A percentile compares a stretch with the other conserved stretches of the same genome.
Conservation (phyloP, 176 grass and related monocot genomes). For the Miscanthus lutarioriparius region DNA sequence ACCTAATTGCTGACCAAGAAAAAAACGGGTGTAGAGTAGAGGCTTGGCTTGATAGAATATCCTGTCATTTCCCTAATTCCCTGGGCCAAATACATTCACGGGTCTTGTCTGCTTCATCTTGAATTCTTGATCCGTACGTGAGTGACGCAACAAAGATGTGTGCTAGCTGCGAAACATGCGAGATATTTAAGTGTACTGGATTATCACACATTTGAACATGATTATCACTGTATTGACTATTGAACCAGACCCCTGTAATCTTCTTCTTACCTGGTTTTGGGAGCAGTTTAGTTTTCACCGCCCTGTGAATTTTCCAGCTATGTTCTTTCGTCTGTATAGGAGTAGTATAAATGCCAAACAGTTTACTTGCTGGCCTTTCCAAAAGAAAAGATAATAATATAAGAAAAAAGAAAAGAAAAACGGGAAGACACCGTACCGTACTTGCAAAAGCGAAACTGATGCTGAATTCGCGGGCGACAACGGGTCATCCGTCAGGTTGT, state of each 20-base stretch:
- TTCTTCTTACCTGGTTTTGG: background rate
- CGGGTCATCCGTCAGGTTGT: background rate
- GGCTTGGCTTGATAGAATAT: background rate
- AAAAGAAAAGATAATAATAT: background rate
- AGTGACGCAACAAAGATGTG: background rate
- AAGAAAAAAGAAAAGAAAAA: background rate
- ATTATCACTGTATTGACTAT: background rate
- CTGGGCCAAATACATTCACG: constrained; percentile 22
- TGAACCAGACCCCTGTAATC: background rate
- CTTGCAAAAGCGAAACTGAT: background rate
- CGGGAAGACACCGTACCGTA: background rate
- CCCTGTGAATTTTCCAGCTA: background rate
- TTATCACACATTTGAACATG: background rate
- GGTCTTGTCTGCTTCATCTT: constrained; percentile 1
- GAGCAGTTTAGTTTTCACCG: background rate
- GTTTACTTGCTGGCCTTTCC: background rate
- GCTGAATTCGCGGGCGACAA: background rate
- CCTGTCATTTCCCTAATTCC: background rate
- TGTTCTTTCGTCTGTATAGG: background rate
- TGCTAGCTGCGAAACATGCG: background rate
- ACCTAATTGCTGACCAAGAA: constrained; percentile 10
- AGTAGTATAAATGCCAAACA: background rate
- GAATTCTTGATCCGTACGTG: background rate
- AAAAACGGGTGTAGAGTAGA: background rate
- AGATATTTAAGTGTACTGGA: background rate